Evolutionary conservation across 768 basidiomycete genomes (phyloP), one percentile per base, ranked within the genome.

Genomic region (Porphyrellus cyaneotinctus): DNA sequence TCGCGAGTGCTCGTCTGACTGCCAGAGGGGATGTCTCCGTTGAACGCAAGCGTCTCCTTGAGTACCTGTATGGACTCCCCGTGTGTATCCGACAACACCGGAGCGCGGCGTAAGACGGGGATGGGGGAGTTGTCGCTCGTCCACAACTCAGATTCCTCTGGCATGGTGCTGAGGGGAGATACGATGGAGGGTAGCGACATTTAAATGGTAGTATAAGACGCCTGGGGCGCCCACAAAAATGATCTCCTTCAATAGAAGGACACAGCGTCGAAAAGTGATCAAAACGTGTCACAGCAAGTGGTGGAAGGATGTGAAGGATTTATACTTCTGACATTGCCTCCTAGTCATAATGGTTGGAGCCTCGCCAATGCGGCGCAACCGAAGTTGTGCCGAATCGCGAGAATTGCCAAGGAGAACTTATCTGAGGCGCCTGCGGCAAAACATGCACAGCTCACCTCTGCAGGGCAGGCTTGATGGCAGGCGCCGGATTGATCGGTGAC

Each of bases 101-200:
- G 67, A 2, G 76, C 75, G n/a, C 77, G 69, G 44, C 65, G 70
- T 5, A 78, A 60, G 28, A 65, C 52, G 15, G 66, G 68, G 30
- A 33, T 53, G 15, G 64, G 54, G n/a, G 14, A 2, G 36, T 39
- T 22, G 18, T 45, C 43, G 47, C 49, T 49, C 31, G 15, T 22
- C 35, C 51, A 24, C 15, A 8, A n/a, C 12, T 42, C 46, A 23
- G 22, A 7, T 7, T 33, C 36, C 15, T 57, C 56, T 49, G 54
- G 14, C 58, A 65, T 62, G 42, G 13, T 48, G n/a, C 7, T n/a
- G 44, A 24, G 20, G 26, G 50, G 20, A 4, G 11, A 33, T 10
- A 24, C 33, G 15, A 35, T 13, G 9, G 8, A 31, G 7, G 43
- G n/a, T 12, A 23, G 11, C 18, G 24, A n/a, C 18, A 42, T 54